Conservation (phyloP, 495 filamentous ascomycete genomes). For the Peziza echinospora region DNA sequence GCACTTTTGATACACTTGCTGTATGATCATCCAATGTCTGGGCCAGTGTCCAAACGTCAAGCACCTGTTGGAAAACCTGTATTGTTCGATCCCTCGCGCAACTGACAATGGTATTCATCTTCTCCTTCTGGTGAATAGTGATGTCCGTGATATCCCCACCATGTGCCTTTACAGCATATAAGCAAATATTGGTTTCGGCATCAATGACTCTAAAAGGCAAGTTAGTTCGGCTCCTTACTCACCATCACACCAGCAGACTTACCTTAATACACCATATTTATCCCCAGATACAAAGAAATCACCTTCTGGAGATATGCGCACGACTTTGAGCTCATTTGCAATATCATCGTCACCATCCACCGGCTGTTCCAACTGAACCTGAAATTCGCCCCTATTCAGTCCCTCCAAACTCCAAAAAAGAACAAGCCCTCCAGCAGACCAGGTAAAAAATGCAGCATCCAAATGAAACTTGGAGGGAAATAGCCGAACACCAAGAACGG, state of each 20-base stretch:
- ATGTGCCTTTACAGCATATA: slow-evolving; percentile 44
- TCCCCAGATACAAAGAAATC: slow-evolving; percentile 60
- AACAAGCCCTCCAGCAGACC: slow-evolving; percentile 56
- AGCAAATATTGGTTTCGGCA: slow-evolving; percentile 12
- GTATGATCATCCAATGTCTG: slow-evolving; percentile 66
- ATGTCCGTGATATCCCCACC: slow-evolving; percentile 69
- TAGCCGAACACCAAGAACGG: slow-evolving; percentile 51
- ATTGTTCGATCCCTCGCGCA: slow-evolving; percentile 74
- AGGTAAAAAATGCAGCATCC: slow-evolving; percentile 61
- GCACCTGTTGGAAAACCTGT: slow-evolving; percentile 52
- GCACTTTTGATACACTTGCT: slow-evolving; percentile 39
- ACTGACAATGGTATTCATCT: slow-evolving; percentile 43
- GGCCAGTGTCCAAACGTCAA: slow-evolving; percentile 33
- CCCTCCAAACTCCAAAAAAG: slow-evolving; percentile 66
- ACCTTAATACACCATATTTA: slow-evolving; percentile 61
- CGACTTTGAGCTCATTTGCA: slow-evolving; percentile 54
- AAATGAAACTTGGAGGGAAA: slow-evolving; percentile 34
- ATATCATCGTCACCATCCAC: slow-evolving; percentile 30
- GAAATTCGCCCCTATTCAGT: slow-evolving; percentile 36
- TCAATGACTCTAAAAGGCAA: slow-evolving; percentile 25
- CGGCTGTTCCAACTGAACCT: slow-evolving; percentile 46
- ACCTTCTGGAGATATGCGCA: slow-evolving; percentile 36
- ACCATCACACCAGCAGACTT: slow-evolving; percentile 11
- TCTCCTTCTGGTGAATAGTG: slow-evolving; percentile 35
- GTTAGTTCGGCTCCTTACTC: slow-evolving; percentile 2